These are phyloP conservation scores for Hypoxylon lienhwacheense DNA, from an alignment of 495 filamentous ascomycete genomes.

Conservation along the genomic window DNA sequence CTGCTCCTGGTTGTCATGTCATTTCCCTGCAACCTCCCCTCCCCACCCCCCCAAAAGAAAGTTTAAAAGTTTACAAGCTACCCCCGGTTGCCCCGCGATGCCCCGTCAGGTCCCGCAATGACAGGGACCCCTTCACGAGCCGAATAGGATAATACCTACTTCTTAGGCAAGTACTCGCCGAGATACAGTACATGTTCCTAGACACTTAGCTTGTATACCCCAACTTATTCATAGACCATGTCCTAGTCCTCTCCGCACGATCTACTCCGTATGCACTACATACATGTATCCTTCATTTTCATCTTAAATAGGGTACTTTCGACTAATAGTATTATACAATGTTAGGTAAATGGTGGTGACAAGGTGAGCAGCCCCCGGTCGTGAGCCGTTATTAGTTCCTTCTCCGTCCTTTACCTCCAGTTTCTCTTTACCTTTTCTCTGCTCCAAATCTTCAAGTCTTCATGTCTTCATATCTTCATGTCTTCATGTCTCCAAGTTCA, in stretches of 20 bases:
- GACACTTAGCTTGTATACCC: constrained; percentile 15
- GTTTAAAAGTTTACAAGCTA: no score
- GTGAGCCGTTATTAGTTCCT: constrained; percentile 15
- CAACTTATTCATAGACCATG: constrained; percentile 17
- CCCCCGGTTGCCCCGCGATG: constrained; percentile 12
- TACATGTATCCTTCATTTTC: no score
- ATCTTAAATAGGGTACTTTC: no score
- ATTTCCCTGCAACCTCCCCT: constrained; percentile 25
- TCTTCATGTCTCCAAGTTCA: constrained; percentile 22
- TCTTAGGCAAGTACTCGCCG: constrained; percentile 12
- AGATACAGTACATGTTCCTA: constrained; percentile 2
- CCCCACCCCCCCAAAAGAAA: no score
- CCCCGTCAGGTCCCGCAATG: constrained; percentile 32
- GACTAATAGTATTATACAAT: no score
- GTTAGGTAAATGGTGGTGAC: no score
- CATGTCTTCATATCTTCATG: no score
- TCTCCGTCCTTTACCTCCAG: constrained; percentile 27
- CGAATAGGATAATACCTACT: constrained; percentile 25
- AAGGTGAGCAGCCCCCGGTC: constrained; percentile 18
- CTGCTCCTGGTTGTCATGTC: constrained; percentile 11
- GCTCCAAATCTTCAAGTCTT: no score
- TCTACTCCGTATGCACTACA: constrained; percentile 8
- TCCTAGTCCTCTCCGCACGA: constrained; percentile 33
- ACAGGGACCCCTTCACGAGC: constrained; percentile 33
- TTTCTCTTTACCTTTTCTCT: no score